phyloP scores from a whole-genome alignment of 2,329 filamentous ascomycete genomes.

The Sarocladium strictum region DNA sequence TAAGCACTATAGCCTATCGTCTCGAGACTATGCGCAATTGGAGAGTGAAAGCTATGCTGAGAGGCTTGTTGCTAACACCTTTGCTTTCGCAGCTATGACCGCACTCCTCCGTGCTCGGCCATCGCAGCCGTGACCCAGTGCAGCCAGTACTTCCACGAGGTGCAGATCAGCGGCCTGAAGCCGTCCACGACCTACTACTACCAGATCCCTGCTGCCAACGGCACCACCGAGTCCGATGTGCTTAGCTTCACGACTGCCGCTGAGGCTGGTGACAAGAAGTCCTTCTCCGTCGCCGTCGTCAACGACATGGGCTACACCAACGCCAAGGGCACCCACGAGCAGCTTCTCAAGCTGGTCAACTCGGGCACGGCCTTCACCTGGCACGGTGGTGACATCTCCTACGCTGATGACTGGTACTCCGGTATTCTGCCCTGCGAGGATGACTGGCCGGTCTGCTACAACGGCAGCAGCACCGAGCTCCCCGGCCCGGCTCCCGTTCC shows the following conservation, averaged over 20 bases:
- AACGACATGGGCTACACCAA: slow-evolving; percentile 46
- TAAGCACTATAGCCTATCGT: no score
- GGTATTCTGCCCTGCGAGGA: slow-evolving; percentile 38
- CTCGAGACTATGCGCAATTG: no score
- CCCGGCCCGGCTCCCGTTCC: slow-evolving; percentile 1
- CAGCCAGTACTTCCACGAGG: slow-evolving; percentile 41
- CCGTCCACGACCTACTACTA: slow-evolving; percentile 56
- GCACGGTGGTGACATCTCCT: slow-evolving; percentile 50
- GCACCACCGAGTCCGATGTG: slow-evolving; percentile 47
- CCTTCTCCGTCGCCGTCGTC: slow-evolving; percentile 46
- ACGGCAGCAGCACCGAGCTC: slow-evolving; percentile 39
- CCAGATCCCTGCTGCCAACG: slow-evolving; percentile 33
- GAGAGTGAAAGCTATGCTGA: no score
- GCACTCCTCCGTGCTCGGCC: slow-evolving; percentile 42
- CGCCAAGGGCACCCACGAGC: slow-evolving; percentile 48
- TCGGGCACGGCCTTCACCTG: slow-evolving; percentile 30
- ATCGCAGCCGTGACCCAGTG: slow-evolving; percentile 38
- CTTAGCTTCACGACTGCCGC: slow-evolving; percentile 49
- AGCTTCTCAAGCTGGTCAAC: slow-evolving; percentile 1
- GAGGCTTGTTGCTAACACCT: no score
- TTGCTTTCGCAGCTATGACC: slow-evolving; percentile 34
- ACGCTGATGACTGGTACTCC: slow-evolving; percentile 52
- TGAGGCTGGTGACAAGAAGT: slow-evolving; percentile 44
- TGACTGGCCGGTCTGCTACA: slow-evolving; percentile 46
- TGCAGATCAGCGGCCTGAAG: slow-evolving; percentile 31